A percentile compares a stretch with the other conserved stretches of the same genome.
These are phyloP conservation scores for Tetrapisispora phaffii DNA, from an alignment of 805 yeast species.

Conservation along the genomic window DNA sequence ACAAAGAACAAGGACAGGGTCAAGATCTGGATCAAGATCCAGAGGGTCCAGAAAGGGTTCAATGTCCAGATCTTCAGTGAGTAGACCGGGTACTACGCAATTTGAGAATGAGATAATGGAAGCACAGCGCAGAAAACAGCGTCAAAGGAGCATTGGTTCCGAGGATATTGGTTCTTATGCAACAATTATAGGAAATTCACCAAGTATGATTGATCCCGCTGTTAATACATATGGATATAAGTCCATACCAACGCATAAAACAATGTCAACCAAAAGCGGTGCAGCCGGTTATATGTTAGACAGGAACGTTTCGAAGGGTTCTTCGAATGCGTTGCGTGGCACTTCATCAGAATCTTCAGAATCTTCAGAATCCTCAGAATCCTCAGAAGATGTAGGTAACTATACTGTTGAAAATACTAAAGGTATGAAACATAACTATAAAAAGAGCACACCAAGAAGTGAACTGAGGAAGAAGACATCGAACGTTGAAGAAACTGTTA, in stretches of 20 bases:
- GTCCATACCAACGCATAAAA: not conserved
- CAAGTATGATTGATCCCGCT: constrained; percentile 24
- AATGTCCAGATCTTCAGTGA: not conserved
- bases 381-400: not conserved
- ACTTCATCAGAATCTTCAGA: not conserved
- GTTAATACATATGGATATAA: constrained; percentile 22
- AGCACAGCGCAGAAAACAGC: not conserved
- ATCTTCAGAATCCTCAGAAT: not conserved
- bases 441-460: constrained; percentile 4
- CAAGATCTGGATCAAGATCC: not conserved
- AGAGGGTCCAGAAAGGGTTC: not conserved
- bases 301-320: not conserved
- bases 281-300: not conserved
- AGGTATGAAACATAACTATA: not conserved
- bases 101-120: constrained; percentile 1
- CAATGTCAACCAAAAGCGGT: not conserved
- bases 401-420: not conserved
- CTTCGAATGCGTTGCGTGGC: not conserved
- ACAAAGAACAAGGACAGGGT: not conserved
- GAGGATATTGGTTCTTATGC: constrained; percentile 13
- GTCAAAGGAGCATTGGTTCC: constrained; percentile 7
- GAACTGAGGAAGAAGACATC: not conserved
- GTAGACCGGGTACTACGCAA: not conserved
- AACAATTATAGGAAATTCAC: constrained; percentile 15
- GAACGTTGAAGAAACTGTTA: not conserved